Evolutionary conservation across 1,284 basidiomycete species (phyloP).

Genomic region (Trichosporon coremiiforme): DNA sequence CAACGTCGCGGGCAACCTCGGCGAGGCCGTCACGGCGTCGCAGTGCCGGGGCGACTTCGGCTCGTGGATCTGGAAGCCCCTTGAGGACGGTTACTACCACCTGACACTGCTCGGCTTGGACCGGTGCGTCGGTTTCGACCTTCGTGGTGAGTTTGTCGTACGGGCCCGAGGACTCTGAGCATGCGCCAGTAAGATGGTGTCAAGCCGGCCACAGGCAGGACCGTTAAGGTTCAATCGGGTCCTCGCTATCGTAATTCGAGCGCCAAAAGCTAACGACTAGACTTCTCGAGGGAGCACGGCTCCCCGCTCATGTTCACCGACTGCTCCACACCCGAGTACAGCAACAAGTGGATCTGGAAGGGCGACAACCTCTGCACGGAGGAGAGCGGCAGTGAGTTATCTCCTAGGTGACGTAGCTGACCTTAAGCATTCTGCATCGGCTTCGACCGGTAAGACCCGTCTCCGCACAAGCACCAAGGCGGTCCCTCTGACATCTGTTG

Average conservation of each 20-base stretch:
- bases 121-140: neutral
- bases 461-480: neutral
- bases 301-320: neutral
- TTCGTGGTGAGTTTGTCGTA: conserved; percentile 2
- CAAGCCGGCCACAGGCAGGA: neutral
- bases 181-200: neutral
- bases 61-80: neutral
- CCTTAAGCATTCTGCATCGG: neutral
- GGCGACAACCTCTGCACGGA: conserved; percentile 16
- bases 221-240: neutral
- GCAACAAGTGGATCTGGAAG: conserved; percentile 10
- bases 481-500: neutral
- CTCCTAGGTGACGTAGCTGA: neutral
- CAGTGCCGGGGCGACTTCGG: conserved; percentile 3
- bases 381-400: neutral
- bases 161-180: too few species aligned
- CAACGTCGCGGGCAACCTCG: neutral
- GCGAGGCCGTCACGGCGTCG: neutral
- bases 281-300: neutral
- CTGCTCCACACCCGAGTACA: neutral
- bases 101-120: neutral
- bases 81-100: conserved; percentile 10
- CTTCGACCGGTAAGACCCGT: neutral
- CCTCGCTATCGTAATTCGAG: neutral
- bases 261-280: neutral